phyloP scores from a whole-genome alignment of 1,284 basidiomycete species.

The Austroboletus niveus region DNA sequence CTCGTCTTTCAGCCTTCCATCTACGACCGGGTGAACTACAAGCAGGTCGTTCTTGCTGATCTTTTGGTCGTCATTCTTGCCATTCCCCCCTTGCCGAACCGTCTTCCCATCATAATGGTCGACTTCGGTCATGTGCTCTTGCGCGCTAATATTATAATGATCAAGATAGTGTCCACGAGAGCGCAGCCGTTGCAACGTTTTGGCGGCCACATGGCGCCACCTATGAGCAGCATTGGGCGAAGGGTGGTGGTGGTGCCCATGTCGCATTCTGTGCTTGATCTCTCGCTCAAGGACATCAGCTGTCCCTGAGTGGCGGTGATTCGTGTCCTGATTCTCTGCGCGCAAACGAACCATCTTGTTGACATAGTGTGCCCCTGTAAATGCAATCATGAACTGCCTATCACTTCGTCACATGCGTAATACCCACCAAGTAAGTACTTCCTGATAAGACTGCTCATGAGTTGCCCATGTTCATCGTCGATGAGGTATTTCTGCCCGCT shows the following conservation, averaged over 20 bases:
- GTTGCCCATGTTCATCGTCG: conserved; percentile 82
- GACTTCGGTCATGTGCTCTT: conserved; percentile 77
- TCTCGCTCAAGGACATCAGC: conserved; percentile 44
- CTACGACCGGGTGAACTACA: conserved; percentile 65
- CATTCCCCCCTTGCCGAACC: conserved; percentile 36
- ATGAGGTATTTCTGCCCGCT: conserved; percentile 69
- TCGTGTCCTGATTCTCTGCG: conserved; percentile 20
- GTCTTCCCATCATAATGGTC: conserved; percentile 69
- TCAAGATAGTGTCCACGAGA: conserved; percentile 58
- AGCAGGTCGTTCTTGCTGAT: conserved; percentile 53
- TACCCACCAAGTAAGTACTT: conserved; percentile 80
- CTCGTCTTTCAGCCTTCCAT: conserved; percentile 72
- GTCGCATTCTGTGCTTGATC: conserved; percentile 30
- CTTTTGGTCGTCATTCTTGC: conserved; percentile 27
- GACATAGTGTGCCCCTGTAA: conserved; percentile 63
- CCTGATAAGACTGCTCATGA: conserved; percentile 81
- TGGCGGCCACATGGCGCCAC: conserved; percentile 49
- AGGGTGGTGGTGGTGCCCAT: conserved; percentile 8
- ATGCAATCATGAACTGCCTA: conserved; percentile 1
- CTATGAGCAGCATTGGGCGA: conserved; percentile 34
- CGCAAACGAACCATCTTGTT: conserved; percentile 54
- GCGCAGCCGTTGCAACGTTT: conserved; percentile 47
- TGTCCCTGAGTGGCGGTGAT: conserved; percentile 43
- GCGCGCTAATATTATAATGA: conserved; percentile 55
- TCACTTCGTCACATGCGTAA: background rate